A percentile compares a stretch with the other conserved stretches of the same genome.
phyloP scores from a whole-genome alignment of 345 rosid species.

The Eucalyptus erythrocorys region DNA sequence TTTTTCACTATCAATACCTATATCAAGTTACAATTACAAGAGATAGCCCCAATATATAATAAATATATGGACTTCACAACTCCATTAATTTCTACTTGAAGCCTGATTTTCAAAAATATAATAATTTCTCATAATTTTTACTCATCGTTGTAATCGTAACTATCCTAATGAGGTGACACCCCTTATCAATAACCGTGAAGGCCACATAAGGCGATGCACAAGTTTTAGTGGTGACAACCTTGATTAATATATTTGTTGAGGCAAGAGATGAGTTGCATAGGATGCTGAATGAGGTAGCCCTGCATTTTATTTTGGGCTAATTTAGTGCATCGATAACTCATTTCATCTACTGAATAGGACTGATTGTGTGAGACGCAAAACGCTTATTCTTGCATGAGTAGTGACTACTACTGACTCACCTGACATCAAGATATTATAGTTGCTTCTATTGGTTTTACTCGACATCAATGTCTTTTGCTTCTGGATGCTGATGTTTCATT shows the following conservation, averaged over 20 bases:
- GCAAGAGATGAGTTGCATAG: slow-evolving; percentile 66
- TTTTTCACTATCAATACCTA: not conserved
- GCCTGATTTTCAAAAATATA: not conserved
- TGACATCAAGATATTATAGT: not conserved
- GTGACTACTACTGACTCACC: not conserved
- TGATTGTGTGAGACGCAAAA: not conserved
- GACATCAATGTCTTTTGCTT: not conserved
- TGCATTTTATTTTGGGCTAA: not conserved
- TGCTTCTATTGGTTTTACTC: not conserved
- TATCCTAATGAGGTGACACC: not conserved
- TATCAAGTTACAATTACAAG: not conserved
- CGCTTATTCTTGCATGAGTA: not conserved
- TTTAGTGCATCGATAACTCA: not conserved
- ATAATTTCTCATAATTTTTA: not conserved
- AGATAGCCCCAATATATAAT: not conserved
- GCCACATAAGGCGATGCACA: not conserved
- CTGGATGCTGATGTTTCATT: not conserved
- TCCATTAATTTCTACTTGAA: not conserved
- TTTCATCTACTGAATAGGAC: not conserved
- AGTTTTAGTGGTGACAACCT: not conserved
- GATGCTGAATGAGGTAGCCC: slow-evolving; percentile 53
- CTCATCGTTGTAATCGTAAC: not conserved
- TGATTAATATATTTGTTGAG: slow-evolving; percentile 20
- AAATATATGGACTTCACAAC: not conserved
- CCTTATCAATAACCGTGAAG: not conserved